Conservation (phyloP, 495 filamentous ascomycete species). For the Usnea hakonensis region DNA sequence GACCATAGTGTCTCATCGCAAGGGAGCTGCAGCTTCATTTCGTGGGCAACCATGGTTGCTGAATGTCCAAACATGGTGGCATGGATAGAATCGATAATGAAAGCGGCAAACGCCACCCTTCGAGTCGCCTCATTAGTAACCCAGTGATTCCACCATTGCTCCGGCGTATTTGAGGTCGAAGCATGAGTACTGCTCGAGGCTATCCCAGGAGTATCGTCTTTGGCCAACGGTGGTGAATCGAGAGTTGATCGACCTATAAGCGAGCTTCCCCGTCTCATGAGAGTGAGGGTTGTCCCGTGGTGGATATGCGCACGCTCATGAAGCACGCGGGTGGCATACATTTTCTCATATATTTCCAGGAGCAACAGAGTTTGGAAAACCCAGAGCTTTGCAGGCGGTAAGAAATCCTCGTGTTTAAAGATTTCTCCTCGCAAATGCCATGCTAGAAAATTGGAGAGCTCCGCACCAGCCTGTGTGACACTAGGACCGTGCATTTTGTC, state of each 20-base stretch:
- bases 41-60: conserved; percentile 93
- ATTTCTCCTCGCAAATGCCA: conserved; percentile 90
- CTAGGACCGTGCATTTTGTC: conserved; percentile 70
- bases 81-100: conserved; percentile 92
- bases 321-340: conserved; percentile 82
- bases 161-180: conserved; percentile 57
- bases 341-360: conserved; percentile 92
- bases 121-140: conserved; percentile 89
- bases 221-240: conserved; percentile 76
- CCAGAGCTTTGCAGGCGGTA: conserved; percentile 97
- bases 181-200: conserved; percentile 48
- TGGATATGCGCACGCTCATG: conserved; percentile 97
- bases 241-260: conserved; percentile 82
- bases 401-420: conserved; percentile 83
- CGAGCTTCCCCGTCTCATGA: conserved; percentile 90
- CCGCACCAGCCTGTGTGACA: conserved; percentile 62
- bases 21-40: conserved; percentile 84
- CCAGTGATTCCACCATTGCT: conserved; percentile 96
- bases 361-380: conserved; percentile 87
- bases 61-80: conserved; percentile 98
- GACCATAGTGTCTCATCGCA: conserved; percentile 95
- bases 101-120: conserved; percentile 87
- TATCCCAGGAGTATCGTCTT: conserved; percentile 52
- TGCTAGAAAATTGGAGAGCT: conserved; percentile 77
- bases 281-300: conserved; percentile 87